Evolutionary conservation across 495 filamentous ascomycete species (phyloP).

Genomic region (Aspergillus homomorphus): DNA sequence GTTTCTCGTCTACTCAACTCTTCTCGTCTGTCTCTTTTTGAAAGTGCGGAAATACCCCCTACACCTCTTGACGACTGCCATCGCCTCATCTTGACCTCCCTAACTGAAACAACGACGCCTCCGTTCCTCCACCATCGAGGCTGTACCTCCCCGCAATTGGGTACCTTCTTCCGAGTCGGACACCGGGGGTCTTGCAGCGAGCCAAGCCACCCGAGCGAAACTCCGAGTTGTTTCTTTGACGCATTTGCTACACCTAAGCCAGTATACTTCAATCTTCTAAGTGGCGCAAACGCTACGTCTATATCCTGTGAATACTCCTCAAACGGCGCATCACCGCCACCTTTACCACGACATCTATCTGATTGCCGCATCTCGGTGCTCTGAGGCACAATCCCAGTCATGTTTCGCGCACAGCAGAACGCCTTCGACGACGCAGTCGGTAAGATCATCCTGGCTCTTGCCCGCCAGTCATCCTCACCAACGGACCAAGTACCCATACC

Average conservation of each 20-base stretch:
- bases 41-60: no score
- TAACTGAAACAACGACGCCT: not conserved
- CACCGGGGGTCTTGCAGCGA: not conserved
- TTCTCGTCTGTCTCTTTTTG: not conserved
- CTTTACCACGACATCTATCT: not conserved
- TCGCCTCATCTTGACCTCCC: not conserved
- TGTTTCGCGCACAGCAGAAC: conserved; percentile 81
- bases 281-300: not conserved
- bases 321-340: not conserved
- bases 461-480: not conserved
- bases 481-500: not conserved
- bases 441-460: conserved; percentile 48
- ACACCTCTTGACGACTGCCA: not conserved
- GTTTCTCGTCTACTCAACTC: not conserved
- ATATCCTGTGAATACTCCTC: not conserved
- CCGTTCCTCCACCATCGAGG: not conserved
- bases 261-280: not conserved
- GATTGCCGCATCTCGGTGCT: not conserved
- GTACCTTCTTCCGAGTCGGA: no score
- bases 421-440: conserved; percentile 79
- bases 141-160: not conserved
- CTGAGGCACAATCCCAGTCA: conserved; percentile 28
- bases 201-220: not conserved
- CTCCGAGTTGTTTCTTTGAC: no score
- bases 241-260: no score